Conservation (phyloP, 371 early-diverging fungal genomes). For the Mortierella sp. region DNA sequence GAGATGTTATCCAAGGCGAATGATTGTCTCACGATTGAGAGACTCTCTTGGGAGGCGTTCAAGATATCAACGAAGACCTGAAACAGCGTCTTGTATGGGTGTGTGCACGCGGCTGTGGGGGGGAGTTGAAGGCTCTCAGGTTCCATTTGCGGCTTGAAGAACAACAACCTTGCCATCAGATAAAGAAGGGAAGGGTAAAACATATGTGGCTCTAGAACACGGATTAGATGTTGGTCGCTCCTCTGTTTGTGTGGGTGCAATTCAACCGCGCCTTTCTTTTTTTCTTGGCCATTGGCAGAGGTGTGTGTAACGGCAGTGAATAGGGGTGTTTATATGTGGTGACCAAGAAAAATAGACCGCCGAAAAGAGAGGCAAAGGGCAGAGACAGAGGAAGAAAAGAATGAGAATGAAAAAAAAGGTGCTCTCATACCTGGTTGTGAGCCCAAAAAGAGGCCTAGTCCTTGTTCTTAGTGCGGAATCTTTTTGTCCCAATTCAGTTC, state of each 20-base stretch:
- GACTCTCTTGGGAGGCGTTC: background rate
- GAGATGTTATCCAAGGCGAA: no score
- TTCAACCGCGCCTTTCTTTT: background rate
- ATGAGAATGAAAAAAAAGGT: background rate
- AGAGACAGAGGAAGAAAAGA: background rate
- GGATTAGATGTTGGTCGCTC: background rate
- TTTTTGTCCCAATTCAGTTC: background rate
- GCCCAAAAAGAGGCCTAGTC: constrained; percentile 10
- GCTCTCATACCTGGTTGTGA: constrained; percentile 13
- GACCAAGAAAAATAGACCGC: background rate
- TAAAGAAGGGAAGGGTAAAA: background rate
- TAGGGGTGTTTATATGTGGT: background rate
- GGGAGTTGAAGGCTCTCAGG: background rate
- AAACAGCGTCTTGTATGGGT: background rate
- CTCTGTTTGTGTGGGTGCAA: no score
- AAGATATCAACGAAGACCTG: background rate
- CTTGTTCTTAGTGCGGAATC: background rate
- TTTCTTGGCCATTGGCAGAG: background rate
- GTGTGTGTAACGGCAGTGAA: background rate
- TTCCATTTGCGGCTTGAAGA: background rate
- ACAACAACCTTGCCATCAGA: no score
- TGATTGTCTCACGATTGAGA: no score
- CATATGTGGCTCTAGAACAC: background rate
- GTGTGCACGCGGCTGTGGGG: background rate
- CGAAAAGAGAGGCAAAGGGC: background rate